Evolutionary conservation across 495 filamentous ascomycete species (phyloP).

Genomic region (Tetracladium setigerum): DNA sequence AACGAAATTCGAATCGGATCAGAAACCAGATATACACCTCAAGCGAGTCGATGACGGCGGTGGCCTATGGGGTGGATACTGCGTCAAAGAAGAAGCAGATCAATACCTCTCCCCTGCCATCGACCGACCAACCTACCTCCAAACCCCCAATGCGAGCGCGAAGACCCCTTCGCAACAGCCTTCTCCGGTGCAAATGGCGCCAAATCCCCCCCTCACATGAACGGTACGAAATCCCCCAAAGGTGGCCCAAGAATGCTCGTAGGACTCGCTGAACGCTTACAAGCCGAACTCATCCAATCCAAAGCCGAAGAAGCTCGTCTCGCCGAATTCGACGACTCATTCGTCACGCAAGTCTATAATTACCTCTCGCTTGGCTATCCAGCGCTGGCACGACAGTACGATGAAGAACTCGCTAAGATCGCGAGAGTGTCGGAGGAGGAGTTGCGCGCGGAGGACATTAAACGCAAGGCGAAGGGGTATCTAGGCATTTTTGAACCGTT

Average conservation of each 20-base stretch:
- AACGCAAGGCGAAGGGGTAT: constrained; percentile 56
- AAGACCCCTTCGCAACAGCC: constrained; percentile 21
- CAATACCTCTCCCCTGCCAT: constrained; percentile 30
- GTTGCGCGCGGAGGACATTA: constrained; percentile 63
- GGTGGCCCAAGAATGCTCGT: constrained; percentile 35
- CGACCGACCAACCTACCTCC: constrained; percentile 16
- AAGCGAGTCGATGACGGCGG: constrained; percentile 38
- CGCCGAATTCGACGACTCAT: constrained; percentile 68
- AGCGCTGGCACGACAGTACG: constrained; percentile 70
- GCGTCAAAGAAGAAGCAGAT: constrained; percentile 32
- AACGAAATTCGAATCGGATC: constrained; percentile 67
- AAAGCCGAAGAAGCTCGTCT: constrained; percentile 45
- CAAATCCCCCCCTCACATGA: neutral
- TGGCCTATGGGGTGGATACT: constrained; percentile 66
- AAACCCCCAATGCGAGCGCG: constrained; percentile 17
- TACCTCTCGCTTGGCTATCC: constrained; percentile 91
- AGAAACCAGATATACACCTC: constrained; percentile 39
- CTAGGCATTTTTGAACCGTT: constrained; percentile 42
- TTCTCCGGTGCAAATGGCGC: constrained; percentile 1
- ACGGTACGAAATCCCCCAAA: neutral
- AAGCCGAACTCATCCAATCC: constrained; percentile 39
- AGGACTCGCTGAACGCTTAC: constrained; percentile 38
- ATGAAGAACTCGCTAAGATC: constrained; percentile 74
- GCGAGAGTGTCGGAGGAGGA: constrained; percentile 56
- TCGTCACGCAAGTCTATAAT: constrained; percentile 93